Base-by-base conservation (phyloP, 2,329 filamentous ascomycete species). In the Penicillium crustosum region DNA sequence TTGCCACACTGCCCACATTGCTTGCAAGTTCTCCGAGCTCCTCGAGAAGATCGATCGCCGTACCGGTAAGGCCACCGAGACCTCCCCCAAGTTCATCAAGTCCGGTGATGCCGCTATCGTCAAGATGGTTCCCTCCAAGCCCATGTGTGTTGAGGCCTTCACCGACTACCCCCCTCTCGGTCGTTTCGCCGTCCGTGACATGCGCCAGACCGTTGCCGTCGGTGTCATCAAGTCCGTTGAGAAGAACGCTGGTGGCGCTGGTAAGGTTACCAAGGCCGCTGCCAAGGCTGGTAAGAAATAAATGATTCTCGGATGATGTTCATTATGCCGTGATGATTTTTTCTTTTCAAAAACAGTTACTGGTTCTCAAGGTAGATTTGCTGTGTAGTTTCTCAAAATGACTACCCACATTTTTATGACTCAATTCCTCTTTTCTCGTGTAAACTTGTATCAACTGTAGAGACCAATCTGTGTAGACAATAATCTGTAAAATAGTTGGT, bases 91-190 rank as follows among this genome's bases (percentile, higher is more conserved):
- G 90, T 97, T 97, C 89, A 93, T 99, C 91, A 99, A 99, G 92
- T 97, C 93, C 77, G 94, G 94, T 89, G 94, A 99, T 82, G 93
- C 94, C 72, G 93, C 93, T 82, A 99, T 99, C 84, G 94, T 99
- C 86, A 97, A 97, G 92, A 97, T 99, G 94, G 79, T 97, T 86
- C 94, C 94, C 80, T 97, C 93, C 86, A 99, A 99, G 93, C 94
- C 94, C 80, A 99, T 99, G 94, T 99, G 94, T 83, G 94, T 99
- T 82, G 94, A 99, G 91, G 85, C 94, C 74, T 99, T 97, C 92
- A 97, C 93, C 76, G 92, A 97, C 79, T 99, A 97, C 87, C 93
- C 94, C 77, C 94, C 94, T 81, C 92, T 99, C 75, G 94, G 94
- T 81, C 93, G 94, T 89, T 99, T 99, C 88, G 94, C 94, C 81